A percentile compares a stretch with the other conserved stretches of the same genome.
Conservation (phyloP, 495 filamentous ascomycete species). For the Penicillium simplicissimum region DNA sequence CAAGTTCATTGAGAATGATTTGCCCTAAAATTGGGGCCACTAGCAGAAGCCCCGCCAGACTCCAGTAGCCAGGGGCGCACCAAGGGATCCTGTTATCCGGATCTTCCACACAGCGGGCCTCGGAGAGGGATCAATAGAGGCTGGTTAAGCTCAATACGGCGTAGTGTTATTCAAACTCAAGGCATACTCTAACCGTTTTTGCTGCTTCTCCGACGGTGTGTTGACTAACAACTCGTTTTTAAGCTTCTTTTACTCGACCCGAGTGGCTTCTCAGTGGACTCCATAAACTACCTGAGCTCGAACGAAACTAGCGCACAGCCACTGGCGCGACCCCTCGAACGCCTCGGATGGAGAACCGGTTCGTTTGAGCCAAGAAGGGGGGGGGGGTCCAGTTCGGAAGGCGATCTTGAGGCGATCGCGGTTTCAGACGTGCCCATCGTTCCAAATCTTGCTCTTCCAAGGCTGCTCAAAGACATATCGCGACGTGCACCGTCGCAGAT, state of each 20-base stretch:
- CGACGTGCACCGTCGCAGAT: conserved; percentile 16
- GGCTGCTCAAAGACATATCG: conserved; percentile 11
- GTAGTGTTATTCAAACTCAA: conserved; percentile 16
- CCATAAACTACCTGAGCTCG: conserved; percentile 21
- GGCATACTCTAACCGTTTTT: not conserved
- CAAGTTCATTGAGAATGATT: not conserved
- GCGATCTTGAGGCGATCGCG: conserved; percentile 24
- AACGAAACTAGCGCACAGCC: conserved; percentile 17
- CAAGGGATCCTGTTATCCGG: not conserved
- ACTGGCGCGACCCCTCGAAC: conserved; percentile 2
- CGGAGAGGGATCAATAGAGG: conserved; percentile 3
- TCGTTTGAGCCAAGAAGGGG: conserved; percentile 17
- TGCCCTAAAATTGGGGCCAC: conserved; percentile 1
- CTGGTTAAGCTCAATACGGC: conserved; percentile 10
- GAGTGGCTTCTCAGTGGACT: not conserved
- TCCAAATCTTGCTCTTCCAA: not conserved
- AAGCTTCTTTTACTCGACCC: conserved; percentile 17
- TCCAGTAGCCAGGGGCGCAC: conserved; percentile 7
- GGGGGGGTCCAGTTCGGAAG: not conserved
- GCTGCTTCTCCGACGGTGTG: not conserved
- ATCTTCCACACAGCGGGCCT: conserved; percentile 11
- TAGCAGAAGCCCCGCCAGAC: conserved; percentile 3
- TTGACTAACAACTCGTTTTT: conserved; percentile 10
- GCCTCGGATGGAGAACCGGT: conserved; percentile 23
- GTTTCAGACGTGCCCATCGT: conserved; percentile 19